These are phyloP conservation scores for Dictyostelium purpureum DNA, from an alignment of 78 protist genomes.

Conservation along the genomic window DNA sequence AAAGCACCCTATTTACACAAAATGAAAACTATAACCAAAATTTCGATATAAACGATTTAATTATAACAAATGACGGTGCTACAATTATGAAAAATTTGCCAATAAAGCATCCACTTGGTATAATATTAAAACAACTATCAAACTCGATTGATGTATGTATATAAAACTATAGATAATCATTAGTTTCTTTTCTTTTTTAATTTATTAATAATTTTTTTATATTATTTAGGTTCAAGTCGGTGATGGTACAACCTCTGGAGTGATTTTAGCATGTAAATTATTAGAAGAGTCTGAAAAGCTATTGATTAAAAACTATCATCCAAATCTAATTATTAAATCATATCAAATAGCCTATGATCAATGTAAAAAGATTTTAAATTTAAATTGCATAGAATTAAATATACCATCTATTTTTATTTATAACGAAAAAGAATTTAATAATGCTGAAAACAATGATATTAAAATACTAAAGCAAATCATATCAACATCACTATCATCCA, in stretches of 20 bases:
- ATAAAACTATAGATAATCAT: not conserved
- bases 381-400: not conserved
- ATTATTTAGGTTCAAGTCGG: constrained; percentile 20
- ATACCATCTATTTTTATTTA: not conserved
- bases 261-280: constrained; percentile 42
- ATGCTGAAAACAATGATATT: not conserved
- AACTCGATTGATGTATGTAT: constrained; percentile 30
- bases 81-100: constrained; percentile 30
- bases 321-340: constrained; percentile 20
- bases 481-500: constrained; percentile 42
- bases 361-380: not conserved
- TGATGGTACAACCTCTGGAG: constrained; percentile 72
- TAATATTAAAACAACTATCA: constrained; percentile 36
- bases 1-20: not conserved
- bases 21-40: not conserved
- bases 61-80: constrained; percentile 72
- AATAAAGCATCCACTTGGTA: constrained; percentile 11
- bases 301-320: constrained; percentile 21
- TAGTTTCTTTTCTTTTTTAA: not conserved
- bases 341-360: not conserved
- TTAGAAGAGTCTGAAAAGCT: not conserved
- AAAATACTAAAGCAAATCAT: constrained; percentile 1
- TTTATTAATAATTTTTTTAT: too few species aligned
- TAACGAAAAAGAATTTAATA: too few species aligned
- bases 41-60: not conserved